Base-by-base conservation (phyloP, 306 rosid genomes). In the Myrica gale region DNA sequence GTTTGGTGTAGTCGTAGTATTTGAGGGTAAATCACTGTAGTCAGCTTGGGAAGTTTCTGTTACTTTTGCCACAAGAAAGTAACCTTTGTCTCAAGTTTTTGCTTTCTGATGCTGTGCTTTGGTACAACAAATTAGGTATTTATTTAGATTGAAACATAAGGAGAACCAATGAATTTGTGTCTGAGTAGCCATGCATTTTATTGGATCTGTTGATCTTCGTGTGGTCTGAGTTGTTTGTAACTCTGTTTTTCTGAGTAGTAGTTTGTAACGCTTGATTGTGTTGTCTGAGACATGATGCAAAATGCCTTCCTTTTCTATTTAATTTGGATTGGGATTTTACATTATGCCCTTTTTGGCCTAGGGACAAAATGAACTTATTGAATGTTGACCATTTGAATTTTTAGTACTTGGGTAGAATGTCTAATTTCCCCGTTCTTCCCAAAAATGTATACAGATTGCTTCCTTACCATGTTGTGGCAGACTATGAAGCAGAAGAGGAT, bases 401-500 rank as follows among this genome's bases (percentile, higher is more conserved):
- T 32, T 32, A 32, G 43, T 39, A 11, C 45, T 70, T 26, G 5
- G 5, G n/a, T 32, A 57, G 58, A 63, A 42, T 56, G 73, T 48
- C 78, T 77, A 8, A 84, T 73, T 68, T 63, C 72, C 44, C 41
- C 19, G 72, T 65, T 72, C 73, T 78, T 67, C 69, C 54, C 67
- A 4, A 48, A 69, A 51, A 11, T 15, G 50, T 63, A n/a, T 78
- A 80, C 87, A 95, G 98, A 81, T 84, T 95, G 72, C 82, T 95
- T 82, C 96, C 97, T 7, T 95, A 95, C 78, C 98, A 95, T 81
- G 98, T 95, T 72, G 98, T 95, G 76, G 98, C 98, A 50, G 98
- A 95, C 81, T 95, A 95, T 81, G 98, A 95, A 75, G 98, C 97
- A 8, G 97, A 95, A 85, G 98, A 95, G 86, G 98, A 95, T 76